A percentile compares a stretch with the other conserved stretches of the same genome.
Conservation (phyloP, 2,329 filamentous ascomycete species). For the Hypocreales sp. region DNA sequence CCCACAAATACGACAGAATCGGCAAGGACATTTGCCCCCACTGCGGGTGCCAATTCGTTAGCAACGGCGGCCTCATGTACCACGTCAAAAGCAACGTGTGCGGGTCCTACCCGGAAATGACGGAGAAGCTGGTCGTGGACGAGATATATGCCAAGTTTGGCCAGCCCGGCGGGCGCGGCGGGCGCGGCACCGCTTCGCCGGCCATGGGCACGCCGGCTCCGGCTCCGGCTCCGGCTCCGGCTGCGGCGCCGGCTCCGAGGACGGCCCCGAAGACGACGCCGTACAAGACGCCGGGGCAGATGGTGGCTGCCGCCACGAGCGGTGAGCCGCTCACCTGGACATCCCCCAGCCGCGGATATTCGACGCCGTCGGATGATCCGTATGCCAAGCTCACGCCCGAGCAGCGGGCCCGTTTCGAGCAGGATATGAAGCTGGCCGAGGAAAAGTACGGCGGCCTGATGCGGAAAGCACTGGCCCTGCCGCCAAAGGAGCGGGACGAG, state of each 20-base stretch:
- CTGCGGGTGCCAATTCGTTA: constrained; percentile 29
- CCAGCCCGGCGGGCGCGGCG: not conserved
- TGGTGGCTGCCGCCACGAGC: constrained; percentile 1
- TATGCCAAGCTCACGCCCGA: constrained; percentile 27
- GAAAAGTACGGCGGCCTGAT: constrained; percentile 22
- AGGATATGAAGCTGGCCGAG: constrained; percentile 14
- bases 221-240: not conserved
- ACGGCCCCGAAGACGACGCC: not conserved
- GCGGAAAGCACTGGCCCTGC: no score
- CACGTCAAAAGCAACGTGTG: constrained; percentile 30
- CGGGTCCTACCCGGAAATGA: constrained; percentile 18
- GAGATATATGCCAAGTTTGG: not conserved
- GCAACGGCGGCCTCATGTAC: constrained; percentile 24
- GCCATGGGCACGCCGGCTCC: not conserved
- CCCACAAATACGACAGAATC: constrained; percentile 4
- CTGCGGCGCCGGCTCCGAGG: not conserved
- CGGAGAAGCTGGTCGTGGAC: not conserved
- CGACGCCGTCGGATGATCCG: constrained; percentile 16
- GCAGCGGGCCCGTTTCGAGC: constrained; percentile 10
- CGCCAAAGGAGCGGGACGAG: constrained; percentile 14
- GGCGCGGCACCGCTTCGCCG: not conserved
- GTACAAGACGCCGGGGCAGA: constrained; percentile 1
- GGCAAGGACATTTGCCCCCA: constrained; percentile 23
- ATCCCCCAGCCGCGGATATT: constrained; percentile 1
- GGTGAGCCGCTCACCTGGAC: not conserved